phyloP scores from a whole-genome alignment of 345 rosid species.

The Gossypium ekmanianum region DNA sequence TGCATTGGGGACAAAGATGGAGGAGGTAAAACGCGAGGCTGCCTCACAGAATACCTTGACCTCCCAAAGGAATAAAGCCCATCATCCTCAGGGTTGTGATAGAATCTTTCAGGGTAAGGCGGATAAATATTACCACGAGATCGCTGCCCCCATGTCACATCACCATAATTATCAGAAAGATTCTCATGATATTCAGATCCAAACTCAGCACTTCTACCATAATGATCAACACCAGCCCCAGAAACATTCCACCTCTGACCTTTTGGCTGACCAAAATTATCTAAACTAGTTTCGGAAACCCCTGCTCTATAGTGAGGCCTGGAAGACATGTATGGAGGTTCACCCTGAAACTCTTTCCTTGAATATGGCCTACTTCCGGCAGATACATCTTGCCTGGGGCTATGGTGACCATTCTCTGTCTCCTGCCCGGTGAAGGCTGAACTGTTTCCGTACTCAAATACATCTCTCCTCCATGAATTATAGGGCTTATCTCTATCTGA shows the following conservation, averaged over 20 bases:
- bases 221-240: slow-evolving; percentile 64
- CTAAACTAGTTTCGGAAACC: slow-evolving; percentile 48
- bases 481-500: slow-evolving; percentile 53
- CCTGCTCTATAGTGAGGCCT: slow-evolving; percentile 53
- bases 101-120: slow-evolving; percentile 49
- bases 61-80: slow-evolving; percentile 71
- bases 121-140: slow-evolving; percentile 49
- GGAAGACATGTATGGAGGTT: slow-evolving; percentile 44
- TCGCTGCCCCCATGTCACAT: slow-evolving; percentile 63
- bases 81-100: slow-evolving; percentile 63
- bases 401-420: slow-evolving; percentile 47
- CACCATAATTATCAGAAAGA: slow-evolving; percentile 60
- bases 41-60: slow-evolving; percentile 73
- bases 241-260: slow-evolving; percentile 71
- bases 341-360: slow-evolving; percentile 62
- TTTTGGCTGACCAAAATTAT: slow-evolving; percentile 41
- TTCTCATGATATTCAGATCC: slow-evolving; percentile 69
- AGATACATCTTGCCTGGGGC: slow-evolving; percentile 51
- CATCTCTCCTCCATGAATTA: slow-evolving; percentile 75
- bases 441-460: slow-evolving; percentile 54
- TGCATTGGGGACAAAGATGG: slow-evolving; percentile 59
- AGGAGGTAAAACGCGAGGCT: slow-evolving; percentile 95
- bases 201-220: slow-evolving; percentile 52
- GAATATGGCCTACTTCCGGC: slow-evolving; percentile 42
- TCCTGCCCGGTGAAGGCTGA: slow-evolving; percentile 43